Conservation (phyloP, 352 stramenopile species). For the Elongisporangium senticosum region DNA sequence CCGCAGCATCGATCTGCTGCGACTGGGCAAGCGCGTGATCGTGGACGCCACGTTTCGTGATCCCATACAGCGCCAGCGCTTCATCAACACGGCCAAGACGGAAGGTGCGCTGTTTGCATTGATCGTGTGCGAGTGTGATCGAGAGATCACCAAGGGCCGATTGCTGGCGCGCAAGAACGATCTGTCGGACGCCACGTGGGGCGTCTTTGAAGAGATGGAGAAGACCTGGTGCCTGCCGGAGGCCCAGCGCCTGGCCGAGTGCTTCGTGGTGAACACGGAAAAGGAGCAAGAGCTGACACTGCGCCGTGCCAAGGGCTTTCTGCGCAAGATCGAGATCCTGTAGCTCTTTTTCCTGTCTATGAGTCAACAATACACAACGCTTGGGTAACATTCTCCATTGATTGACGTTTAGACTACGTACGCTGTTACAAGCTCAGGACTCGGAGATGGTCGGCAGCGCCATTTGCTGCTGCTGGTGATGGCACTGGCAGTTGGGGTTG, state of each 20-base stretch:
- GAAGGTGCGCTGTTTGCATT: conserved; percentile 52
- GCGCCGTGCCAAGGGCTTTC: conserved; percentile 40
- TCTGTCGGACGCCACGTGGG: conserved; percentile 63
- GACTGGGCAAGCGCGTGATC: conserved; percentile 44
- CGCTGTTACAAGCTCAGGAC: conserved; percentile 14
- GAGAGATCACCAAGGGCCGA: conserved; percentile 58
- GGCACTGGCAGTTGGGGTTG: conserved; percentile 12
- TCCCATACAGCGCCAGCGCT: conserved; percentile 26
- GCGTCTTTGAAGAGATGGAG: conserved; percentile 66
- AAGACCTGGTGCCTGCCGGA: conserved; percentile 34
- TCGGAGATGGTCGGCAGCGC: conserved; percentile 6
- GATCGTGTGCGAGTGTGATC: conserved; percentile 59
- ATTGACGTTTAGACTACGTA: conserved; percentile 6
- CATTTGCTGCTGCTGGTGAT: conserved; percentile 12
- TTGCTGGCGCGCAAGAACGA: conserved; percentile 56
- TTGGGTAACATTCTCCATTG: conserved; percentile 1
- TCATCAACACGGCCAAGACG: conserved; percentile 30
- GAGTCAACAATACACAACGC: conserved; percentile 1
- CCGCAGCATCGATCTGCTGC: conserved; percentile 24
- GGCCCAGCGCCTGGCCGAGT: conserved; percentile 27
- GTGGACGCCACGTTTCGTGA: conserved; percentile 65
- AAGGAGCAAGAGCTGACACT: conserved; percentile 67
- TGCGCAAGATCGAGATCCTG: conserved; percentile 51
- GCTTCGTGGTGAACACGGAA: conserved; percentile 53
- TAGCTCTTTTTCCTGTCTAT: conserved; percentile 7